Conservation (phyloP, 2,329 filamentous ascomycete species). For the Penicillium sp. region DNA sequence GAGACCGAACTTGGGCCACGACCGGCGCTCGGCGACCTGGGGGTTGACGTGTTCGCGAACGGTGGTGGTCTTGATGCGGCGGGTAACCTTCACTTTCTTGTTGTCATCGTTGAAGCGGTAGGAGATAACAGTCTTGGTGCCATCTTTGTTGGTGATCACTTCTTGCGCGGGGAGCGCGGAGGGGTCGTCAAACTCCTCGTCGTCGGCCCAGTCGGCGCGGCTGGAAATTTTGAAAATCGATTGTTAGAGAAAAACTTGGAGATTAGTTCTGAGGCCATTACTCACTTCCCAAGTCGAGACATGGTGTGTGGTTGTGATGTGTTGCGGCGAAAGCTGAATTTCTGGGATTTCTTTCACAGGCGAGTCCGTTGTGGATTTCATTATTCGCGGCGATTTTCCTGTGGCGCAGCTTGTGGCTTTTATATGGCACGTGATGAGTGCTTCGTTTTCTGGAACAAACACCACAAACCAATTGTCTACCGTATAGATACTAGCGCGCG, state of each 20-base stretch:
- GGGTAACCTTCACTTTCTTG: constrained; percentile 96
- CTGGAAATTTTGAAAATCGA: constrained; percentile 32
- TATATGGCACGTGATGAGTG: constrained; percentile 1
- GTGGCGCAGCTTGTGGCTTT: constrained; percentile 40
- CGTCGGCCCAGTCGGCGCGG: constrained; percentile 89
- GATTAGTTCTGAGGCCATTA: constrained; percentile 7
- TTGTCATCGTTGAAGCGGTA: constrained; percentile 89
- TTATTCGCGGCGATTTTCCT: constrained; percentile 28
- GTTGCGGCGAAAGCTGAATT: constrained; percentile 36
- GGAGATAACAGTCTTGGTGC: constrained; percentile 91
- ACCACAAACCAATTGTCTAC: background rate
- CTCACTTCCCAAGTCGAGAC: constrained; percentile 51
- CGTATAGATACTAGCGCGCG: too few relatives aligned
- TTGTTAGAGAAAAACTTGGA: constrained; percentile 13
- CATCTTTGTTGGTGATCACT: constrained; percentile 95
- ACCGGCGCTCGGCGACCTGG: constrained; percentile 89
- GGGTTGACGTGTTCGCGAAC: constrained; percentile 95
- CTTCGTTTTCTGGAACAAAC: background rate
- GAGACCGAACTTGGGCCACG: constrained; percentile 88
- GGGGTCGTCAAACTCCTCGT: constrained; percentile 81
- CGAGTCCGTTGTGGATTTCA: constrained; percentile 46
- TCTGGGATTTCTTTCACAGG: constrained; percentile 42
- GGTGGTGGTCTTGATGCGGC: constrained; percentile 87
- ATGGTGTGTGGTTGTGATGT: constrained; percentile 37
- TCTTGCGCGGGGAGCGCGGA: constrained; percentile 80